Evolutionary conservation across 306 rosid genomes (phyloP), one percentile per base, ranked within the genome.

Genomic region (Cercis canadensis): DNA sequence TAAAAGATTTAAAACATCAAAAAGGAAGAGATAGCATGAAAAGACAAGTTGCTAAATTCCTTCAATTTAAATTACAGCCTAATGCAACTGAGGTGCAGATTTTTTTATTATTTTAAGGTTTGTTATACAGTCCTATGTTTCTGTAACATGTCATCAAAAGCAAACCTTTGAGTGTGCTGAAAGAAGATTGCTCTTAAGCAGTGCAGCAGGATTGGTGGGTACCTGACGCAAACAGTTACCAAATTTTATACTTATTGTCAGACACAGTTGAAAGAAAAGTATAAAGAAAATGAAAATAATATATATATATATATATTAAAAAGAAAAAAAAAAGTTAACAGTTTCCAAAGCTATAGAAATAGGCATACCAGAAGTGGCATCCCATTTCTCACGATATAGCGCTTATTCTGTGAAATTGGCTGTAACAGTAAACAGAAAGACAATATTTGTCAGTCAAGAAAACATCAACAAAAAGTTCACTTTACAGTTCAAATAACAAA

Each of bases 401-500:
- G 93, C 65, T 94, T 94, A 67, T 84, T 88, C 80, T 90, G 98
- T 52, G 96, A 87, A 64, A 88, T 80, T 49, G 98, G 97, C 98
- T 94, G 89, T 54, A 78, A 68, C 29, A 72, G 52, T 16, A 74
- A 65, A 77, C 33, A 81, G 56, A 21, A 73, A 54, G 29, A 32
- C 66, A 76, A 63, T 58, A 3, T 24, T 24, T 24, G 29, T 24
- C 29, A 24, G 29, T 24, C 29, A 24, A 24, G 29, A 24, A 24
- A 24, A 24, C 8, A 24, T 19, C 60, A 65, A 57, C 54, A 62
- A 64, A 73, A 79, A 67, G 41, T 59, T 59, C 39, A 9, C 65
- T 41, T 68, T 39, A 69, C 11, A 72, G 15, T 36, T 65, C 13
- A 21, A 73, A 33, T 63, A 63, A 60, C 44, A 52, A 63, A 57